phyloP scores from a whole-genome alignment of 176 grass and related monocot species.

The Carex littledalei region DNA sequence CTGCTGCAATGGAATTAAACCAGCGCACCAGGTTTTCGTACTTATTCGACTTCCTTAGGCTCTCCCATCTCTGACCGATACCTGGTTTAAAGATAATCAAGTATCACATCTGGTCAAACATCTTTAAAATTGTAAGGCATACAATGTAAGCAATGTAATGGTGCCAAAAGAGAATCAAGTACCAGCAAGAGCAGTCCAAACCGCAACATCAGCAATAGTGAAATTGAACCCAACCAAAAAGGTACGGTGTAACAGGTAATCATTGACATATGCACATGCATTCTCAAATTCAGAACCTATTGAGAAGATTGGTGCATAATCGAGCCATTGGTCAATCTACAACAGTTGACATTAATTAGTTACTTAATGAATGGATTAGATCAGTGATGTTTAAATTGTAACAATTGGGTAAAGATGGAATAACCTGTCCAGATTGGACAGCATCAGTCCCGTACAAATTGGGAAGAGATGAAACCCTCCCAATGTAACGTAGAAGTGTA shows the following conservation, averaged over 20 bases:
- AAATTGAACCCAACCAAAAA: slow-evolving; percentile 71
- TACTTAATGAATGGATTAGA: not conserved
- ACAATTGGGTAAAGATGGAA: slow-evolving; percentile 9
- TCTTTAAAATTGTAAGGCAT: not conserved
- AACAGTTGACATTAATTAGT: slow-evolving; percentile 21
- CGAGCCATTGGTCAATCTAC: slow-evolving; percentile 88
- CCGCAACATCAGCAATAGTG: slow-evolving; percentile 63
- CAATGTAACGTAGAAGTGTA: slow-evolving; percentile 57
- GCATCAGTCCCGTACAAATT: slow-evolving; percentile 56
- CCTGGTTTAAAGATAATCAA: slow-evolving; percentile 30
- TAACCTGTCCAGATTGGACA: slow-evolving; percentile 58
- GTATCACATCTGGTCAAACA: slow-evolving; percentile 13
- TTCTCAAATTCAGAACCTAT: slow-evolving; percentile 73
- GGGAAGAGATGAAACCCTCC: slow-evolving; percentile 42
- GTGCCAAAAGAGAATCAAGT: not conserved
- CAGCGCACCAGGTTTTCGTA: slow-evolving; percentile 72
- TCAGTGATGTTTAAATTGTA: not conserved
- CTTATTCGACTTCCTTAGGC: slow-evolving; percentile 75
- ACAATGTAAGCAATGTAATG: not conserved
- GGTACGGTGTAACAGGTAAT: slow-evolving; percentile 41
- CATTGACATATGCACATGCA: slow-evolving; percentile 59
- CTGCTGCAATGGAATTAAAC: slow-evolving; percentile 56
- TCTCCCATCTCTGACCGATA: slow-evolving; percentile 87
- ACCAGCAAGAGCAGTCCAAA: slow-evolving; percentile 87
- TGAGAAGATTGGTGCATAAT: slow-evolving; percentile 50